These are phyloP conservation scores for Fusarium brevicatenulatum DNA, from an alignment of 2,329 filamentous ascomycete genomes.

Conservation along the genomic window DNA sequence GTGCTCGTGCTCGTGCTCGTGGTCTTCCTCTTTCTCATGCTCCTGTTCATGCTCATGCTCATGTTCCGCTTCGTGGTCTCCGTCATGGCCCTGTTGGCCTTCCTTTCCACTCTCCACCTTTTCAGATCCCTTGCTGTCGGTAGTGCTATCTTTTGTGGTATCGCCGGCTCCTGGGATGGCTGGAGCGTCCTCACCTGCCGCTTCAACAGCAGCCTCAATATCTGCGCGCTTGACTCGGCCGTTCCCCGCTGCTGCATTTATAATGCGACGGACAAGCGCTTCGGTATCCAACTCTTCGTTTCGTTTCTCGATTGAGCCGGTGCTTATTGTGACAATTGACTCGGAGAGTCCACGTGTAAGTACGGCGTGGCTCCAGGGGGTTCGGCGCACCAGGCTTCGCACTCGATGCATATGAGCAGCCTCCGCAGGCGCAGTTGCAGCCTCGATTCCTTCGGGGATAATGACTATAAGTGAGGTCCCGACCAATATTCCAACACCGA, in stretches of 20 bases:
- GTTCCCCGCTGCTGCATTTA: slow-evolving; percentile 9
- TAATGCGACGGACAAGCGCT: slow-evolving; percentile 28
- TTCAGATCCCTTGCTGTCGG: slow-evolving; percentile 15
- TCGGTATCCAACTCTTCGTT: slow-evolving; percentile 18
- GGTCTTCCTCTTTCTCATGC: slow-evolving; percentile 46
- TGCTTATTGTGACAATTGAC: slow-evolving; percentile 35
- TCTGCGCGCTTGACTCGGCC: slow-evolving; percentile 25
- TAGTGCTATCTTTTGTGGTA: background rate
- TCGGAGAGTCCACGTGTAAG: slow-evolving; percentile 42
- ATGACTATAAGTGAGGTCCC: slow-evolving; percentile 97
- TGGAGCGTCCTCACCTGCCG: slow-evolving; percentile 24
- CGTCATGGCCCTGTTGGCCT: slow-evolving; percentile 48
- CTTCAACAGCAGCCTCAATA: slow-evolving; percentile 24
- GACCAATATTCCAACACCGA: slow-evolving; percentile 93
- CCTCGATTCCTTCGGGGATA: slow-evolving; percentile 95
- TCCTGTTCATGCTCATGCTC: slow-evolving; percentile 43
- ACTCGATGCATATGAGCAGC: slow-evolving; percentile 52
- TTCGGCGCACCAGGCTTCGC: slow-evolving; percentile 47
- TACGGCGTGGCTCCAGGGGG: slow-evolving; percentile 45
- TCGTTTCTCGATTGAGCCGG: slow-evolving; percentile 8
- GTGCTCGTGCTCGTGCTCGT: slow-evolving; percentile 55
- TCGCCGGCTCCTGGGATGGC: slow-evolving; percentile 23
- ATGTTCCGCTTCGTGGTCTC: slow-evolving; percentile 43
- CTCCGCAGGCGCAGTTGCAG: slow-evolving; percentile 72
- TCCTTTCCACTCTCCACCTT: slow-evolving; percentile 23